These are phyloP conservation scores for Gossypium longicalyx DNA, from an alignment of 345 rosid genomes.

Conservation along the genomic window DNA sequence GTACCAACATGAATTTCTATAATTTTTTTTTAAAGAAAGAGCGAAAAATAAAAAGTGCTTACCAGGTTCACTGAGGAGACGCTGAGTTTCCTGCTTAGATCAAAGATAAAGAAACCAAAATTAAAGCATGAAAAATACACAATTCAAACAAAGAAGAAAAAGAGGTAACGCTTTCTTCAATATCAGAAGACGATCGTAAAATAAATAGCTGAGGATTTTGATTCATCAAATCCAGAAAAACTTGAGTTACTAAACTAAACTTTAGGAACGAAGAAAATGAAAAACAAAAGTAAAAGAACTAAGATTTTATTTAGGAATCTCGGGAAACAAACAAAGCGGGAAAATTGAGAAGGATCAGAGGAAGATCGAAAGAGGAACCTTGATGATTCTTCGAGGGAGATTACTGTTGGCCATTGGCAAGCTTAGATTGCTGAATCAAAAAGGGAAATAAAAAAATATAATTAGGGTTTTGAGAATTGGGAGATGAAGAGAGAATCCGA, in stretches of 20 bases:
- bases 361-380: slow-evolving; percentile 46
- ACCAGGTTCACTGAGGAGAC: slow-evolving; percentile 99
- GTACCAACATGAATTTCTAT: not conserved
- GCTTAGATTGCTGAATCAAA: slow-evolving; percentile 14
- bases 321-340: slow-evolving; percentile 7
- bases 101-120: slow-evolving; percentile 2
- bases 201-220: not conserved
- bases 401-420: slow-evolving; percentile 79
- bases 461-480: slow-evolving; percentile 15
- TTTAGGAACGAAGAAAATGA: not conserved
- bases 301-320: not conserved
- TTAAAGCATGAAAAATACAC: not conserved
- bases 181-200: not conserved
- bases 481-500: slow-evolving; percentile 10
- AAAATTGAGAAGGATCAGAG: slow-evolving; percentile 16
- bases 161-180: not conserved
- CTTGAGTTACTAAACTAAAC: not conserved
- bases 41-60: not conserved
- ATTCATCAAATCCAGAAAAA: not conserved
- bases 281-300: not conserved
- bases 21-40: not conserved
- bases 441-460: not conserved
- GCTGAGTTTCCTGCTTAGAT: slow-evolving; percentile 80
- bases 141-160: not conserved
- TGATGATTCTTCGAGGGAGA: slow-evolving; percentile 96